Percentiles rank a stretch among this genome's conserved stretches.
Conservation (phyloP, 2,329 filamentous ascomycete species). For the Fusarium ambrosium region DNA sequence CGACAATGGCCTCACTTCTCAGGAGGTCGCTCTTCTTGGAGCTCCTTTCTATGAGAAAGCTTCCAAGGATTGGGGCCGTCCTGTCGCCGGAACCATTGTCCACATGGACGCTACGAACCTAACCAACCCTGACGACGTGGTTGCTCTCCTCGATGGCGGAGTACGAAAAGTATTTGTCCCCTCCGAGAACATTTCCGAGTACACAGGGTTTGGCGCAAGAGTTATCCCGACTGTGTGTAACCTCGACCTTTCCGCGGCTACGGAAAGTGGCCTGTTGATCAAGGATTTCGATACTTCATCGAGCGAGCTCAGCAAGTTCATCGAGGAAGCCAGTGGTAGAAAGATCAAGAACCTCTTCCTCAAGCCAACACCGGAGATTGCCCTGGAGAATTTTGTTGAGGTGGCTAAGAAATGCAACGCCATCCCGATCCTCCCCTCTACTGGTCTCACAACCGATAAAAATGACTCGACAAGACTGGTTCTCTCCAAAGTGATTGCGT, state of each 20-base stretch:
- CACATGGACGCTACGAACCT: conserved; percentile 84
- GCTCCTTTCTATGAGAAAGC: conserved; percentile 70
- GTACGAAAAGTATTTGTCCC: conserved; percentile 87
- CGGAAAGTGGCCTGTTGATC: conserved; percentile 65
- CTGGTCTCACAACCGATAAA: conserved; percentile 76
- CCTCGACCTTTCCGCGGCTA: conserved; percentile 60
- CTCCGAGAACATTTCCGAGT: conserved; percentile 74
- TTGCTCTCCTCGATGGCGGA: conserved; percentile 86
- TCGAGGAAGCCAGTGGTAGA: conserved; percentile 59
- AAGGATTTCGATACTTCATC: conserved; percentile 63
- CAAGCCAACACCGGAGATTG: conserved; percentile 61
- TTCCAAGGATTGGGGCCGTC: conserved; percentile 61
- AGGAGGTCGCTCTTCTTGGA: conserved; percentile 71
- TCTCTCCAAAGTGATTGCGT: conserved; percentile 79
- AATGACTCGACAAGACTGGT: conserved; percentile 67
- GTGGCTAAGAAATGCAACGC: conserved; percentile 65
- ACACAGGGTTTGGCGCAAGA: conserved; percentile 68
- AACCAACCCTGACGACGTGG: conserved; percentile 77
- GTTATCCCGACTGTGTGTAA: conserved; percentile 67
- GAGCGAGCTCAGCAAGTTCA: conserved; percentile 58
- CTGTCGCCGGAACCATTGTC: conserved; percentile 68
- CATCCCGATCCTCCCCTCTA: conserved; percentile 82
- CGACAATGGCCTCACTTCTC: conserved; percentile 66
- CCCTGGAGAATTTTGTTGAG: conserved; percentile 62
- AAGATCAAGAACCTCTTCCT: conserved; percentile 65